Base-by-base conservation (phyloP, 1,139 yeast species). In the Blastobotrys apis region DNA sequence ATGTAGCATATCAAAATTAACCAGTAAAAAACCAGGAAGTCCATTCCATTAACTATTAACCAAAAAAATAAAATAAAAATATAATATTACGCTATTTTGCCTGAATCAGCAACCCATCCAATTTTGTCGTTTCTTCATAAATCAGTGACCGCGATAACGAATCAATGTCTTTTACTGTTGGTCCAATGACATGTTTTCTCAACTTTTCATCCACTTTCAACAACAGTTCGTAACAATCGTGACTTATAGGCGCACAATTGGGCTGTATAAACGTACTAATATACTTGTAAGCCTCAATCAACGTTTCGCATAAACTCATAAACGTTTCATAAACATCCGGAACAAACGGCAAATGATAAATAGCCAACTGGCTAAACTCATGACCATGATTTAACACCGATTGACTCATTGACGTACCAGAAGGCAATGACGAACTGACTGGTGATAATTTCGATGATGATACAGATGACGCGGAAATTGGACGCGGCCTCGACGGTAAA, bases 271-370 rank as follows among this genome's bases (percentile, higher is more conserved):
- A 47, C 35, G 45, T 43, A 16, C 50, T 45, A 21, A 60, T 48
- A 27, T 56, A 53, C 21, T 47, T 43, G 45, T 58, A 60, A 9
- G 60, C 56, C 20, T 51, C 57, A n/a, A 53, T 49, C 20, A 60
- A 51, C 33, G 53, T 51, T 16, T 60, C 63, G 33, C 62, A 59
- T 12, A 58, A 51, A 13, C 59, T 50, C 22, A 57, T 39, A 39
- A 58, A 59, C 17, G 64, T 58, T 43, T 59, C 62, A 37, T 58
- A 53, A 30, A 53, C 50, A 47, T 60, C 65, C 3, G 63, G 65
- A 6, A 52, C 45, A 40, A 57, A 60, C 21, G 65, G 65, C 41
- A 60, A 50, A 37, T 58, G 62, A 38, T 47, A 47, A 2, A 57
- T 48, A 10, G 43, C 50, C 30, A 60, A 51, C 37, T 54, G 52